Conservation (phyloP, 164 flowering plant genomes). For the Dillenia suffruticosa region DNA sequence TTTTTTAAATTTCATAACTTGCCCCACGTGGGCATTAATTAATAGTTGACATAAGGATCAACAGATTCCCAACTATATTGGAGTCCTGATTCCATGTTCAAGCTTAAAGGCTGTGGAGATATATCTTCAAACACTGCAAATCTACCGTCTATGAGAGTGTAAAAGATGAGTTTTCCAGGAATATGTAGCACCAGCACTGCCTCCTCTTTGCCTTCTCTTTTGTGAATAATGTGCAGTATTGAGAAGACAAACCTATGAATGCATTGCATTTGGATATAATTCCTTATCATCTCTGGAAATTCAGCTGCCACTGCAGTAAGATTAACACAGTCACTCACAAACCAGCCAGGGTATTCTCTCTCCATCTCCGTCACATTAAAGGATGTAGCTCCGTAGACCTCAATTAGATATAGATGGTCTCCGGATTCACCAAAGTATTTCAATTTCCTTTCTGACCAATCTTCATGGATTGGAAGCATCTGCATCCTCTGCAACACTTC, state of each 20-base stretch:
- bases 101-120: too few species aligned
- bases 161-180: conserved; percentile 5
- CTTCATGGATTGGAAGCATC: neutral
- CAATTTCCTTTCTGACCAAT: neutral
- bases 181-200: conserved; percentile 6
- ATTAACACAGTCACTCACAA: conserved; percentile 15
- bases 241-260: neutral
- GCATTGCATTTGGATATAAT: too few species aligned
- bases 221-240: neutral
- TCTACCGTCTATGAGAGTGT: conserved; percentile 1
- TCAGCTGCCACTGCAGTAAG: neutral
- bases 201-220: conserved; percentile 8
- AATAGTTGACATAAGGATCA: too few species aligned
- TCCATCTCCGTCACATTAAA: conserved; percentile 21
- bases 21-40: too few species aligned
- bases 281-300: too few species aligned
- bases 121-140: too few species aligned
- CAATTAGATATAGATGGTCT: conserved; percentile 19
- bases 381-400: neutral
- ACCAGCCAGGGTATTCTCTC: conserved; percentile 17
- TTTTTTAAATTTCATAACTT: too few species aligned
- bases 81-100: too few species aligned
- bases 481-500: neutral
- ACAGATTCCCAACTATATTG: too few species aligned
- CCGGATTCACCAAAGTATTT: conserved; percentile 15